Conservation (phyloP, 2,329 filamentous ascomycete species). For the Fusarium pseudograminearum region DNA sequence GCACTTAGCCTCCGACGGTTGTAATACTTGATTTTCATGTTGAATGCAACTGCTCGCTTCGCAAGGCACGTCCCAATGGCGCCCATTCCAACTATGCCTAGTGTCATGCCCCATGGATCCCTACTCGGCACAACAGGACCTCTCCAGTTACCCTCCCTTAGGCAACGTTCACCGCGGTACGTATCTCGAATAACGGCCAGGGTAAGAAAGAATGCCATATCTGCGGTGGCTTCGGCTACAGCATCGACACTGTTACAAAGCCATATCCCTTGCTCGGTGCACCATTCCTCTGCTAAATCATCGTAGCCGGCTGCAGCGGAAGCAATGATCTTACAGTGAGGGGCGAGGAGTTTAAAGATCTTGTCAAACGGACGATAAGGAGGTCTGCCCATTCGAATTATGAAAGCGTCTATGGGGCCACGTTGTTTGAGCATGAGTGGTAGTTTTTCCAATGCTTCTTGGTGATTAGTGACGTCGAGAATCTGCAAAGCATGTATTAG, state of each 20-base stretch:
- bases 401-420: constrained; percentile 61
- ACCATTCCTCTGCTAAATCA: constrained; percentile 59
- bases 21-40: constrained; percentile 59
- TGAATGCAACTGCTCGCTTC: constrained; percentile 55
- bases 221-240: constrained; percentile 64
- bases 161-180: constrained; percentile 53
- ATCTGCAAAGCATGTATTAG: constrained; percentile 18
- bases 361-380: constrained; percentile 63
- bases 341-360: constrained; percentile 57
- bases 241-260: constrained; percentile 68
- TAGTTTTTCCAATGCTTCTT: constrained; percentile 52
- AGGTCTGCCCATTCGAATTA: constrained; percentile 63
- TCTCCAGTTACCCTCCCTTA: constrained; percentile 56
- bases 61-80: constrained; percentile 60
- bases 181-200: constrained; percentile 59
- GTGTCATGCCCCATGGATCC: constrained; percentile 58
- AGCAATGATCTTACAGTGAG: constrained; percentile 59
- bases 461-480: constrained; percentile 53
- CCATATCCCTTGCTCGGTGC: constrained; percentile 58
- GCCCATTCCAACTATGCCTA: constrained; percentile 64
- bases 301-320: constrained; percentile 63
- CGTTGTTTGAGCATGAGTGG: constrained; percentile 51
- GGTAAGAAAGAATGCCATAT: constrained; percentile 58
- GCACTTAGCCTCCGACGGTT: constrained; percentile 54
- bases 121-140: constrained; percentile 50